A percentile compares a stretch with the other conserved stretches of the same genome.
Conservation (phyloP, 2,329 filamentous ascomycete genomes). For the Botrytis paeoniae region DNA sequence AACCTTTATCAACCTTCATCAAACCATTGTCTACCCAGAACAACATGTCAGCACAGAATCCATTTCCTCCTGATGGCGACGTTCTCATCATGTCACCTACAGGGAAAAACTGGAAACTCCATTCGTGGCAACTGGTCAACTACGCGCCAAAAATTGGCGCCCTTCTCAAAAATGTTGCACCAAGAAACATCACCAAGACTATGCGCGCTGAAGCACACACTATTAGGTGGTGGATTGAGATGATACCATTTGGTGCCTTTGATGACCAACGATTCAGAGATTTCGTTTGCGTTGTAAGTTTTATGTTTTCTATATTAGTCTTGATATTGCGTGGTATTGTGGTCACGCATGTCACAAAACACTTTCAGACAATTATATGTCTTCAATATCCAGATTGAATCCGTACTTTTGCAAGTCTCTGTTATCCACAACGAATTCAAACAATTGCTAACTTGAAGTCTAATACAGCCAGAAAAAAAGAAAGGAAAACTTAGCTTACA, state of each 20-base stretch:
- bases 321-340: background rate
- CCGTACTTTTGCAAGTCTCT: background rate
- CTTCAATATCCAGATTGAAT: background rate
- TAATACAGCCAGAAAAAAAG: constrained; percentile 13
- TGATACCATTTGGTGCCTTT: constrained; percentile 20
- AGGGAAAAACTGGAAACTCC: constrained; percentile 32
- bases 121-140: constrained; percentile 26
- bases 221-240: constrained; percentile 29
- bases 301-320: background rate
- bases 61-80: constrained; percentile 29
- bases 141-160: constrained; percentile 23
- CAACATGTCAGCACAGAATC: constrained; percentile 3
- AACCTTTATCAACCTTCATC: background rate
- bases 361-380: background rate
- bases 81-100: constrained; percentile 30
- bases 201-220: constrained; percentile 21
- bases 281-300: constrained; percentile 32
- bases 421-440: background rate
- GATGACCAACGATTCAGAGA: constrained; percentile 28
- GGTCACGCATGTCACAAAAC: background rate
- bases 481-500: background rate
- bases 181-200: constrained; percentile 24
- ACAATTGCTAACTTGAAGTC: background rate
- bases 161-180: constrained; percentile 18
- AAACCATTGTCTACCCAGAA: background rate